phyloP scores from a whole-genome alignment of 2,329 filamentous ascomycete species.

The Botrytis cinerea region DNA sequence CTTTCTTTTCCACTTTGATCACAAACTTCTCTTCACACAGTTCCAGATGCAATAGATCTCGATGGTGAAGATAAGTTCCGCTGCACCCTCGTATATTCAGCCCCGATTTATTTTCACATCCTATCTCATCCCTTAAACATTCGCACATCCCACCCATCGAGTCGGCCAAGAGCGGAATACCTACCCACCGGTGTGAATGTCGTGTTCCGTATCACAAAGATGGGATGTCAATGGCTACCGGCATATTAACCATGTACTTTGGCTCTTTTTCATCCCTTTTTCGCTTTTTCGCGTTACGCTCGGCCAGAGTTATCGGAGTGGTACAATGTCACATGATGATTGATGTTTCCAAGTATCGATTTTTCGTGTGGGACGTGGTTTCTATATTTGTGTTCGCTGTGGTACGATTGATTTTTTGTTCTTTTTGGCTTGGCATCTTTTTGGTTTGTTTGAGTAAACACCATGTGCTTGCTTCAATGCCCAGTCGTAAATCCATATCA shows the following conservation, averaged over 20 bases:
- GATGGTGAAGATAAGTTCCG: background rate
- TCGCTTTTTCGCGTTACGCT: background rate
- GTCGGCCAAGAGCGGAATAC: background rate
- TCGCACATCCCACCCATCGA: background rate
- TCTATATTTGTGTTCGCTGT: background rate
- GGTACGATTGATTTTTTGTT: background rate
- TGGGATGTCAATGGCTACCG: slow-evolving; percentile 6
- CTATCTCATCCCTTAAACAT: background rate
- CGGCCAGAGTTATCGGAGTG: background rate
- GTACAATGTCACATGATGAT: background rate
- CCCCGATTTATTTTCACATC: background rate
- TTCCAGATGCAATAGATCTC: background rate
- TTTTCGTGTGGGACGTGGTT: background rate
- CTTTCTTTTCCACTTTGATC: background rate
- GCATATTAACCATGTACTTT: background rate
- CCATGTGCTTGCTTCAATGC: background rate
- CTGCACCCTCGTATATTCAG: background rate
- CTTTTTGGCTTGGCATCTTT: background rate
- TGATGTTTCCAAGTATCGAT: background rate
- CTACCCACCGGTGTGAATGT: background rate
- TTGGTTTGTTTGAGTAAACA: background rate
- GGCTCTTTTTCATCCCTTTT: background rate
- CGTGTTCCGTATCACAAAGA: slow-evolving; percentile 1
- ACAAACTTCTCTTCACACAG: background rate
- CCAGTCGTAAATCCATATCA: background rate